phyloP scores from a whole-genome alignment of 495 filamentous ascomycete genomes.

The Oleoguttula mirabilis region DNA sequence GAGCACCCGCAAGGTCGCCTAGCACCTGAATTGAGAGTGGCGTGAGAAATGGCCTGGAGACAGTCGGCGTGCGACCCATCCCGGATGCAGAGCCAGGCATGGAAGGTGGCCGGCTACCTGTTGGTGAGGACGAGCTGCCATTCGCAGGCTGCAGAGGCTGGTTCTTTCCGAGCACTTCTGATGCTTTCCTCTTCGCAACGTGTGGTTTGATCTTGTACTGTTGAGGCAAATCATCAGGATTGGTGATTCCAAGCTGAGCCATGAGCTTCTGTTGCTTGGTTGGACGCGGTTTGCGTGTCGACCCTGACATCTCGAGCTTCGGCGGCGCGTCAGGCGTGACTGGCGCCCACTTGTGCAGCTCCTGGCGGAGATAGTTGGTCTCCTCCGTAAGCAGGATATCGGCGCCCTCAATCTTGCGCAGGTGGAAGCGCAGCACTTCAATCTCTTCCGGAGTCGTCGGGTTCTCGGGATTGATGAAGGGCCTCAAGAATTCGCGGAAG shows the following conservation, averaged over 20 bases:
- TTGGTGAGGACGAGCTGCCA: slow-evolving; percentile 5
- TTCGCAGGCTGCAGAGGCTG: slow-evolving; percentile 15
- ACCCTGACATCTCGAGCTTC: slow-evolving; percentile 69
- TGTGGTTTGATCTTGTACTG: slow-evolving; percentile 29
- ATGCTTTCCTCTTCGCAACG: slow-evolving; percentile 13
- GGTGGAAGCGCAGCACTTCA: slow-evolving; percentile 85
- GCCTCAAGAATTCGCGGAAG: slow-evolving; percentile 72
- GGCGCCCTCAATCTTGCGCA: slow-evolving; percentile 95
- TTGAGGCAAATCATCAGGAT: slow-evolving; percentile 78
- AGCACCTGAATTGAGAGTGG: slow-evolving; percentile 18
- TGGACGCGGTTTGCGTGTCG: slow-evolving; percentile 91
- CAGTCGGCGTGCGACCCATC: neutral
- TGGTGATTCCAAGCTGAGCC: slow-evolving; percentile 68
- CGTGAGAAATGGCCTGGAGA: slow-evolving; percentile 15
- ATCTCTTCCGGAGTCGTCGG: slow-evolving; percentile 68
- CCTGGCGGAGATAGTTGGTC: slow-evolving; percentile 93
- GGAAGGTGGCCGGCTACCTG: slow-evolving; percentile 4
- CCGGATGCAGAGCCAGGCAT: slow-evolving; percentile 4
- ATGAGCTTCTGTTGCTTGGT: slow-evolving; percentile 97
- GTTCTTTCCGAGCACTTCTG: slow-evolving; percentile 6
- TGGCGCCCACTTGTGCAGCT: slow-evolving; percentile 91
- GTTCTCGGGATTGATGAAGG: slow-evolving; percentile 67
- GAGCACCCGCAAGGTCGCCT: slow-evolving; percentile 12
- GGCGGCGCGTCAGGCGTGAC: slow-evolving; percentile 80
- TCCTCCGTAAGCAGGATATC: slow-evolving; percentile 87